Evolutionary conservation across 805 yeast species (phyloP).

Genomic region (Saccharomycopsis sp.): DNA sequence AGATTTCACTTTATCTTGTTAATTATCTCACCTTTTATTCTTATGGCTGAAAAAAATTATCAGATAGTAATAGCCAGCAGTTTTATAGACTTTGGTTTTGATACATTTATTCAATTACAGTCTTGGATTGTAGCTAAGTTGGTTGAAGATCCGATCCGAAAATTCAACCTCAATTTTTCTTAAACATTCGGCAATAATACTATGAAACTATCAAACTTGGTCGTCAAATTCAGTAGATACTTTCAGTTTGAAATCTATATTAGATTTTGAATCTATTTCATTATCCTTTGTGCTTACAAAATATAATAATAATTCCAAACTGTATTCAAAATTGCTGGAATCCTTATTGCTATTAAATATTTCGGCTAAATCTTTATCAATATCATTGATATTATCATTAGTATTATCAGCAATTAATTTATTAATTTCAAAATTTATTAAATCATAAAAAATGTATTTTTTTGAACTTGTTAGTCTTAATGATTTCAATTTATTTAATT

Average conservation of each 20-base stretch:
- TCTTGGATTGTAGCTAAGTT: slow-evolving; percentile 35
- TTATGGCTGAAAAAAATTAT: slow-evolving; percentile 42
- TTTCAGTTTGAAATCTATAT: slow-evolving; percentile 16
- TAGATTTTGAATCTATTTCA: slow-evolving; percentile 20
- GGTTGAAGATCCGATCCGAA: slow-evolving; percentile 38
- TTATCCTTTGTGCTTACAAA: slow-evolving; percentile 24
- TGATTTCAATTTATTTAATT: slow-evolving; percentile 27
- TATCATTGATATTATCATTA: not conserved
- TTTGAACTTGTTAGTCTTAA: slow-evolving; percentile 32
- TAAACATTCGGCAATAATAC: slow-evolving; percentile 41
- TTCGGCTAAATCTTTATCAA: slow-evolving; percentile 19
- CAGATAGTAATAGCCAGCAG: slow-evolving; percentile 40
- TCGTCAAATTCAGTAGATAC: slow-evolving; percentile 23
- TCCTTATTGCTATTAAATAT: slow-evolving; percentile 30
- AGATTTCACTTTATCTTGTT: slow-evolving; percentile 23
- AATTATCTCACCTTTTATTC: slow-evolving; percentile 24
- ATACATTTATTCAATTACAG: slow-evolving; percentile 36
- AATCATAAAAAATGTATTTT: slow-evolving; percentile 39
- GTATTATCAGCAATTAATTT: slow-evolving; percentile 3
- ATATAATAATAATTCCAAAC: slow-evolving; percentile 40
- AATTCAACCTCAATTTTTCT: slow-evolving; percentile 44
- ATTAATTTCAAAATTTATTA: slow-evolving; percentile 37
- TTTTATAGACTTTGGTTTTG: slow-evolving; percentile 35
- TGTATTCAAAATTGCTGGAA: slow-evolving; percentile 35
- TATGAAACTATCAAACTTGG: slow-evolving; percentile 23